Base-by-base conservation (phyloP, 345 rosid genomes). In the Aethionema arabicum region DNA sequence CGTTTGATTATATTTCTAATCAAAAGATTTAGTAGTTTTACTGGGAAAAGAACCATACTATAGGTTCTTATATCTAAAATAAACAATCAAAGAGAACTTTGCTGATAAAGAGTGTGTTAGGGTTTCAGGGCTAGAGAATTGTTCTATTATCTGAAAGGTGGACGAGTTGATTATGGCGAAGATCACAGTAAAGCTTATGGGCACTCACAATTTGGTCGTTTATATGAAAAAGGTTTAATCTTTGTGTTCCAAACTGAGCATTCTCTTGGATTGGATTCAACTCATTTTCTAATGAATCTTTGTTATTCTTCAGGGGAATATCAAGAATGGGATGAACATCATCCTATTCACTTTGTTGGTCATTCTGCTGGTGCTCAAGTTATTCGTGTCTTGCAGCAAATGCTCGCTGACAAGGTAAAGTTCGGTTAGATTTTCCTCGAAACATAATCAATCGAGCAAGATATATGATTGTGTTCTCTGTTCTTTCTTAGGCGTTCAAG, bases 291-390 rank as follows among this genome's bases (percentile, higher is more conserved):
- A 59, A 63, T 56, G 59, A 11, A 33, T 43, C 0, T 9, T 45
- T 60, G 21, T 27, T 68, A 21, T 15, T 33, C 39, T 74, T 74
- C 76, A 95, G 99, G 99, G 63, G 77, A 85, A 9, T 95, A 83
- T 49, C 82, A 86, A 11, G 95, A 88, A 77, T 95, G 99, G 99
- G 96, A 90, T 51, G 93, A 86, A 59, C 82, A 85, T 61, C 98
- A 95, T 64, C 99, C 99, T 3, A 78, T 95, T 72, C 99, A 90
- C 65, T 88, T 95, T 76, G 93, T 95, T 32, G 96, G 99, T 52
- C 99, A 95, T 70, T 95, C 99, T 0, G 98, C 98, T 2, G 99
- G 99, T 57, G 99, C 96, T 27, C 99, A 90, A 79, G 99, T 95
- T 15, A 88, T 90, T 73, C 97, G 99, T 42, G 86, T 90, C 37